Base-by-base conservation (phyloP, 495 filamentous ascomycete species). In the Aspergillus panamensis region DNA sequence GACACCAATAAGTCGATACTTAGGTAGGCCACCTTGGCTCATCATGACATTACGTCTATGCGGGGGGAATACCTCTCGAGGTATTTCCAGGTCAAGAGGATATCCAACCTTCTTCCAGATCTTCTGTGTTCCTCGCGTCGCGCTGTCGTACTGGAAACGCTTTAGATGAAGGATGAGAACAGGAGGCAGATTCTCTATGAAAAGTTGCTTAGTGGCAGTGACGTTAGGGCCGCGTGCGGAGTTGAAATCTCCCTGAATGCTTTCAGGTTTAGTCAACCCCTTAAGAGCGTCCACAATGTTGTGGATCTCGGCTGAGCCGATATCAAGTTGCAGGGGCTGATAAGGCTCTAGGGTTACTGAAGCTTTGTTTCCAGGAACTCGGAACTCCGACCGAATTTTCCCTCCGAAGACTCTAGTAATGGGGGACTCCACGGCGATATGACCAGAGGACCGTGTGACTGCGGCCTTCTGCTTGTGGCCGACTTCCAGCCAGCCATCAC, bases 61-160 rank as follows among this genome's bases (percentile, higher is more conserved):
- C 17, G 84, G 82, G 6, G 90, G 87, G 70, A 98, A 88, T n/a
- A 94, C 87, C 67, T 97, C 95, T 29, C 86, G 86, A 1, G 94
- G 94, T 60, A 98, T 91, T 68, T 96, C 94, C 37, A 97, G 82
- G 63, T 96, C 91, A 13, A 97, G 78, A 0, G 94, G 94, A 65
- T 98, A 97, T 35, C 90, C 93, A 62, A 98, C 80, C 73, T 92
- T 93, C 78, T 97, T 98, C 93, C 93, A 97, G 58, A 97, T 96
- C 73, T 98, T 98, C 66, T 96, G 89, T 1, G 92, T 95, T 12
- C 92, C 91, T 45, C 77, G 76, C 13, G 88, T 90, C n/a, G 84
- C 79, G 63, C 85, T 88, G 54, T 96, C 91, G 68, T 95, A 97
- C 63, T 97, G 90, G 80, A 98, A 98, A 10, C 95, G 90, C 72